Evolutionary conservation across 805 yeast species (phyloP), one percentile per base, ranked within the genome.

Genomic region (Jamesozyma gamospora): DNA sequence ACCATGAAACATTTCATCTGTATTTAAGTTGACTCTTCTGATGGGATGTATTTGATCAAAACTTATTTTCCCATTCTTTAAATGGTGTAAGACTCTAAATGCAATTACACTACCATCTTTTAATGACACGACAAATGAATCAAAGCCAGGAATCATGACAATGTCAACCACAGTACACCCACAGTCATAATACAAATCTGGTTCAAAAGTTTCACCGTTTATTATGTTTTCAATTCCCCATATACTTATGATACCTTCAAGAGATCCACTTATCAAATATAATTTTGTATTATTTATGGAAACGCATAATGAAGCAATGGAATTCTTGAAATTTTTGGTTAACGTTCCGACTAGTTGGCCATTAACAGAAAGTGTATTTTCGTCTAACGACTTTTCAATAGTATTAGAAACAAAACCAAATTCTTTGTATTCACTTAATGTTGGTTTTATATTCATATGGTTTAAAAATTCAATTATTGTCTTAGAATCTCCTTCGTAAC

Each of bases 171-270:
- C 67, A 0, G 75, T 45, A 0, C 75, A 65, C 0, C 71, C 71
- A 35, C 79, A 58, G 31, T 72, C 69, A 1, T 72, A 53, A 1
- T 72, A 62, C 7, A 74, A 46, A 8, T 66, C 57, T 0, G 85
- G 69, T 4, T 70, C 63, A 25, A 72, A 71, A 9, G 72, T 63
- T 3, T 77, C 73, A 31, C 80, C 82, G 40, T 71, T 72, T 38
- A 79, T 85, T 28, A 88, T 61, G 42, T 77, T 74, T 9, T 63
- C 51, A 1, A 79, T 60, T 52, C 85, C 94, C 96, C 96, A 92
- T 0, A 90, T 59, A 46, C 76, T 80, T 30, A 92, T 51, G 1
- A 64, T 53, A 0, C 96, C 95, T 24, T 72, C 71, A 35, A 78
- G 82, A 7, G 92, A 84, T 2, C 87, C 95, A 2, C 92, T 78